A percentile compares a stretch with the other conserved stretches of the same genome.
Evolutionary conservation across 768 basidiomycete genomes (phyloP).

Genomic region (Hericium alpestre): DNA sequence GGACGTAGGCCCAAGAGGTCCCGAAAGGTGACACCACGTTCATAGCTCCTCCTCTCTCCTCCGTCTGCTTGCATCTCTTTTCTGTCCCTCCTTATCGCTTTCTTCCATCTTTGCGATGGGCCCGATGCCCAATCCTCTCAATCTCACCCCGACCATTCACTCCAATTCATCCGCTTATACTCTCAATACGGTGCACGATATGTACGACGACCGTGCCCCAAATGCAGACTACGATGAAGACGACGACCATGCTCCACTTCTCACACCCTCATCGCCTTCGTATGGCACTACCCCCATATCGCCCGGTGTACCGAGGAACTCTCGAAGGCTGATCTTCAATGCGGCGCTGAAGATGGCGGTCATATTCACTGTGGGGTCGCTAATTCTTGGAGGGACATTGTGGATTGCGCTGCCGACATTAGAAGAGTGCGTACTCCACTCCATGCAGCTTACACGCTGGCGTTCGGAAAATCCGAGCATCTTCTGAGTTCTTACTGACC

Average conservation of each 20-base stretch:
- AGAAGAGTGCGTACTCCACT: constrained; percentile 47
- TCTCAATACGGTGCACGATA: constrained; percentile 43
- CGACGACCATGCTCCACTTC: constrained; percentile 16
- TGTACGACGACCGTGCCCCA: constrained; percentile 16
- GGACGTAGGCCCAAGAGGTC: not conserved
- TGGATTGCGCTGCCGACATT: constrained; percentile 73
- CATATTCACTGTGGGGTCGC: constrained; percentile 61
- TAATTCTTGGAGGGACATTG: constrained; percentile 66
- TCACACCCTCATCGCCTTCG: constrained; percentile 26
- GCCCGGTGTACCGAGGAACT: constrained; percentile 26
- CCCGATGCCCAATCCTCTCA: not conserved
- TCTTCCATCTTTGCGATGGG: not conserved
- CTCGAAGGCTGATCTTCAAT: constrained; percentile 58
- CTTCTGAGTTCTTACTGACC: no score
- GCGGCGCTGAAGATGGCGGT: constrained; percentile 78
- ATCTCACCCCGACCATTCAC: constrained; percentile 10
- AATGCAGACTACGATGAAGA: not conserved
- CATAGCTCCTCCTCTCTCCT: not conserved
- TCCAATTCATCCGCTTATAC: constrained; percentile 47
- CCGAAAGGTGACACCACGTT: not conserved
- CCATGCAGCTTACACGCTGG: no score
- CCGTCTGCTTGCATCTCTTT: not conserved
- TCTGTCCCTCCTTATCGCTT: not conserved
- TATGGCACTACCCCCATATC: constrained; percentile 10
- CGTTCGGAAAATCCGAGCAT: no score